Conservation (phyloP, 257 asterid species). For the Salvia rosmarinus region DNA sequence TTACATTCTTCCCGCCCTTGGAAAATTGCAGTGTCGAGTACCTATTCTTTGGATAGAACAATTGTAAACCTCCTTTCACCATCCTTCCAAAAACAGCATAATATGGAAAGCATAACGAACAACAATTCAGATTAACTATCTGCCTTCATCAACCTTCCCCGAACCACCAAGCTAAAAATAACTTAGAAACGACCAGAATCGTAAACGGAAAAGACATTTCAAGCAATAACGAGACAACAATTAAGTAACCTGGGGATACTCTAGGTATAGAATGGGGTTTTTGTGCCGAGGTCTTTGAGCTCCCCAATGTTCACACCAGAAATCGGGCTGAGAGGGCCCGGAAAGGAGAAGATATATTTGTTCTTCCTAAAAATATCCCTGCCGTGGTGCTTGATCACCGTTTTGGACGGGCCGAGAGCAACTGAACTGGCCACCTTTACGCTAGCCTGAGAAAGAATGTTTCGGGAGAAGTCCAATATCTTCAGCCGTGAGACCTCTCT, state of each 20-base stretch:
- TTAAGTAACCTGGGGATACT: conserved; percentile 74
- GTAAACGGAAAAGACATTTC: neutral
- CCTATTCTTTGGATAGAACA: conserved; percentile 79
- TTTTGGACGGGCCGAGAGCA: conserved; percentile 64
- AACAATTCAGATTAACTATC: neutral
- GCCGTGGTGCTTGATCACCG: conserved; percentile 77
- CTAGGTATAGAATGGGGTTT: conserved; percentile 86
- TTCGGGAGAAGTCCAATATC: conserved; percentile 53
- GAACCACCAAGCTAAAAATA: conserved; percentile 1
- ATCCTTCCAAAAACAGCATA: neutral
- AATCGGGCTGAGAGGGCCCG: conserved; percentile 75
- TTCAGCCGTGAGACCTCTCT: conserved; percentile 63
- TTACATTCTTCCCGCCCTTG: conserved; percentile 84
- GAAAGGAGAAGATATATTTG: conserved; percentile 76
- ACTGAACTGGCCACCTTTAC: conserved; percentile 43
- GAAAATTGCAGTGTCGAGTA: conserved; percentile 87
- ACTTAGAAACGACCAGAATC: neutral
- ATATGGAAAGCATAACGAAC: conserved; percentile 18
- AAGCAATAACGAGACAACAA: neutral
- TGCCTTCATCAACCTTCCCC: neutral
- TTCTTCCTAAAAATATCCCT: conserved; percentile 73
- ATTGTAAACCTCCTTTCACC: conserved; percentile 45
- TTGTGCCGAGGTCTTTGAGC: conserved; percentile 79
- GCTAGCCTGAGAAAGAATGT: conserved; percentile 49
- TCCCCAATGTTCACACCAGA: conserved; percentile 89